Base-by-base conservation (phyloP, 805 yeast genomes). In the Myxozyma melibiosi region DNA sequence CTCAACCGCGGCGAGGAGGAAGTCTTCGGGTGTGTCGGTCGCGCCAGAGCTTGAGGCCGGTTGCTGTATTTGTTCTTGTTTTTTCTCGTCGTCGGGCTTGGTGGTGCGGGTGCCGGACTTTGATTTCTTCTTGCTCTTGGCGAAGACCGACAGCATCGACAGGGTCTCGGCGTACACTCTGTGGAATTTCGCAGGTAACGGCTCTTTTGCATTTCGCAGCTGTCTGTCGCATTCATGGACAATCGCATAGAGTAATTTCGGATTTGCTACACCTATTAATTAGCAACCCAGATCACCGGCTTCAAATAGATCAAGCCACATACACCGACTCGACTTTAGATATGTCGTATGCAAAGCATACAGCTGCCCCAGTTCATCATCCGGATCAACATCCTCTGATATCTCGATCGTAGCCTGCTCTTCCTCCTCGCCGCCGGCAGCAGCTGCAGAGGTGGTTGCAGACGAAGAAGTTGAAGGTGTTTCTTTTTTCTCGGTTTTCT, bases 171-270 rank as follows among this genome's bases (percentile, higher is more conserved):
- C 91, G 71, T 90, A 92, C 30, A 87, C 81, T 4, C 85, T 75
- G 67, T 88, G 86, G 69, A 90, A 88, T 62, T 67, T 66, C 6
- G 75, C 73, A 4, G 73, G 68, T 11, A 72, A 60, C 1, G 45
- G 37, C 8, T 62, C 57, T 43, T 70, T 66, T 2, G 70, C 61
- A 34, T 67, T 64, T 25, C 74, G 62, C 62, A 90, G 76, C 33
- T 90, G 70, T 48, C 95, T 74, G 67, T 92, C 97, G 74, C 96
- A 87, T 69, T 92, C 97, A 66, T 91, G 96, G n/a, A 92, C 80
- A 3, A 91, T 79, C 24, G 97, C 97, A 66, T 90, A 65, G 18
- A 74, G 67, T 9, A 74, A 50, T 18, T 64, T 64, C 16, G 71
- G 70, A 28, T 38, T 55, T 8, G 50, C 62, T 58, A 30, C 9